Conservation (phyloP, 2,329 filamentous ascomycete species). For the Cladosporium sp. region DNA sequence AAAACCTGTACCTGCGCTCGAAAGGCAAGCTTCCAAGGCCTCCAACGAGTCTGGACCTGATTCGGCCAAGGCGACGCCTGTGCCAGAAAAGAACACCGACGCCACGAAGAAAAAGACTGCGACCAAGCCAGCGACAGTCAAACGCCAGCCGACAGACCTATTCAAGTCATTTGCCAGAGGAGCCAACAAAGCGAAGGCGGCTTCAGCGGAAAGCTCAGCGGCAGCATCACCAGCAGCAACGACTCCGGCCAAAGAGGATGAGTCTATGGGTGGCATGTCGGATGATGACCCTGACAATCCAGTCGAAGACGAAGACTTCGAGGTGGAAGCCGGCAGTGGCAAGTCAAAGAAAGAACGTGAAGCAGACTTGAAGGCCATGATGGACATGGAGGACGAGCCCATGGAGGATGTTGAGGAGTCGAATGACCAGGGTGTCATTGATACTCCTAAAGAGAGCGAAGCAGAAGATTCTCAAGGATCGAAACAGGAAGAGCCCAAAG, state of each 20-base stretch:
- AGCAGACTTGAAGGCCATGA: conserved; percentile 69
- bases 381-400: conserved; percentile 60
- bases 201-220: conserved; percentile 38
- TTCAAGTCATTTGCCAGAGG: conserved; percentile 77
- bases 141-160: conserved; percentile 64
- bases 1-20: conserved; percentile 30
- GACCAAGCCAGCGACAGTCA: conserved; percentile 47
- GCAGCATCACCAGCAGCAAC: conserved; percentile 38
- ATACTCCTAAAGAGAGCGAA: conserved; percentile 33
- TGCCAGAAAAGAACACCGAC: conserved; percentile 13
- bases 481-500: conserved; percentile 38
- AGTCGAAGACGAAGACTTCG: conserved; percentile 59
- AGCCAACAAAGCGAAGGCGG: conserved; percentile 34
- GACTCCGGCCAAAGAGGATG: conserved; percentile 30
- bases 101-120: conserved; percentile 41
- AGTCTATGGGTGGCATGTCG: conserved; percentile 37
- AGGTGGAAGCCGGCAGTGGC: conserved; percentile 38
- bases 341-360: conserved; percentile 62
- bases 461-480: conserved; percentile 54
- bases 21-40: conserved; percentile 25
- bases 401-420: conserved; percentile 28
- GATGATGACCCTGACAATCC: conserved; percentile 53
- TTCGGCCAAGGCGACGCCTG: conserved; percentile 24
- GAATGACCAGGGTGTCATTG: conserved; percentile 25
- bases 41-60: conserved; percentile 22